Evolutionary conservation across 805 yeast species (phyloP).

Genomic region (Candida easanensis): DNA sequence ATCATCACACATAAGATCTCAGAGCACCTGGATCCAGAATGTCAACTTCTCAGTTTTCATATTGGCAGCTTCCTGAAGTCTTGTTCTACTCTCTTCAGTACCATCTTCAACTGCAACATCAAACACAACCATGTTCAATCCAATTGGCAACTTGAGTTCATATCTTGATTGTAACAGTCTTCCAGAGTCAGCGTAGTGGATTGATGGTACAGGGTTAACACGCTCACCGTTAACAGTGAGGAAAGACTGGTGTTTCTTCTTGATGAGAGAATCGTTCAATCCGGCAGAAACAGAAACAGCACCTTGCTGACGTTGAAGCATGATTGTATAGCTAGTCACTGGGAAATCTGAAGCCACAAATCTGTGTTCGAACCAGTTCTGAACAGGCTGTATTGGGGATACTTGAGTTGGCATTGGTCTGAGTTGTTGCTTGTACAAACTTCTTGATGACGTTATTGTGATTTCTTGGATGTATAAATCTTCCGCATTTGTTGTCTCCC

Average conservation of each 20-base stretch:
- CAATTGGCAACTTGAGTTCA: constrained; percentile 45
- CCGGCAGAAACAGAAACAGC: constrained; percentile 43
- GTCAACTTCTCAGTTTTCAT: constrained; percentile 31
- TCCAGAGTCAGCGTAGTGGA: constrained; percentile 34
- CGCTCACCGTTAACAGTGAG: constrained; percentile 44
- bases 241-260: constrained; percentile 36
- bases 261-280: constrained; percentile 39
- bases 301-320: constrained; percentile 46
- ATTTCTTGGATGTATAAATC: constrained; percentile 30
- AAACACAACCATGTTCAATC: constrained; percentile 44
- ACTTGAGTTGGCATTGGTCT: constrained; percentile 16
- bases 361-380: constrained; percentile 36
- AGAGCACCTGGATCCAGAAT: constrained; percentile 39
- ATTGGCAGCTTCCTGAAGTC: constrained; percentile 13
- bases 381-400: constrained; percentile 22
- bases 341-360: constrained; percentile 36
- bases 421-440: constrained; percentile 28
- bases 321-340: constrained; percentile 39
- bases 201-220: constrained; percentile 41
- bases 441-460: constrained; percentile 29
- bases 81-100: constrained; percentile 23
- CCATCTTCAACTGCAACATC: constrained; percentile 32
- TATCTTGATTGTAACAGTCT: constrained; percentile 33
- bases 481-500: constrained; percentile 6
- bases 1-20: background rate